Base-by-base conservation (phyloP, 768 basidiomycete species). In the Lactarius deliciosus region DNA sequence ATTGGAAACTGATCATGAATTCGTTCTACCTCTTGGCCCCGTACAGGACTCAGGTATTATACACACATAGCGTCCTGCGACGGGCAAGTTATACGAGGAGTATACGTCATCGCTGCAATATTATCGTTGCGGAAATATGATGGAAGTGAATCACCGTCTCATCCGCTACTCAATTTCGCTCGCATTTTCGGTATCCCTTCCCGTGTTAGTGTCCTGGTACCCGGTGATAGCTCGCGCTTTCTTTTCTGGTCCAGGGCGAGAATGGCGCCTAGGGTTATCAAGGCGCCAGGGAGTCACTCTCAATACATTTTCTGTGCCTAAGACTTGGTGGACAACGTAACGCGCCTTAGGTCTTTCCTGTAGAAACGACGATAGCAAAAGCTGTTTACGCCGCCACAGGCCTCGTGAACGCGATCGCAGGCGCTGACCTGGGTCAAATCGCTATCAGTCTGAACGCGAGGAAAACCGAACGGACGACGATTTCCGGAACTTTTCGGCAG, bases 391-490 rank as follows among this genome's bases (percentile, higher is more conserved):
- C 47, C 22, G 11, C 47, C 47, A 50, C 8, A 50, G 47, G 11
- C 47, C 15, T 25, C 47, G 60, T 1, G 45, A 28, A 32, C 45
- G 60, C 30, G 11, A 34, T 32, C 60, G n/a, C 32, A 32, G 15
- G 60, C 10, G n/a, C 30, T 15, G 13, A 25, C 18, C n/a, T 30
- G 32, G 20, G 15, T 36, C n/a, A 61, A 36, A 3, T 22, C 30
- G 7, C 20, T 10, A 22, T 34, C 41, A 20, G 62, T 34, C 30
- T 20, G 62, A 36, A 57, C 25, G n/a, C 22, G 55, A 57, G 30
- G 55, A 45, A n/a, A 43, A 63, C 40, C 62, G 62, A 63, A 63
- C 55, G 41, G 32, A 0, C 28, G 13, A 22, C n/a, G 7, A 16
- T 16, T 22, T 50, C 22, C n/a, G 47, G 47, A 47, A 34, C 32